Base-by-base conservation (phyloP, 768 basidiomycete species). In the Terana coerulea region DNA sequence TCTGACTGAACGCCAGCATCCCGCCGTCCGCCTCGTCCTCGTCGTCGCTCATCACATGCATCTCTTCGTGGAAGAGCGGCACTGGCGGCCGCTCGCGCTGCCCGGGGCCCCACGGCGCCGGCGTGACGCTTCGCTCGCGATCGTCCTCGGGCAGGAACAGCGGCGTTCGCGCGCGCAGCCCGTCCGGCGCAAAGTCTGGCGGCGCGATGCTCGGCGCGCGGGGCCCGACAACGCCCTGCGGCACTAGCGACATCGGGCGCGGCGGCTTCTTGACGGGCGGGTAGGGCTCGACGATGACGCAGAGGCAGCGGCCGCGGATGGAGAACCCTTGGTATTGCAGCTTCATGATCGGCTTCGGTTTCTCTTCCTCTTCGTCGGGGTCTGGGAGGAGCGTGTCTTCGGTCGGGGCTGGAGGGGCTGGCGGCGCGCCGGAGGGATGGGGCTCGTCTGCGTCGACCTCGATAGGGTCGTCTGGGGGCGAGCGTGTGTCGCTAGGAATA, bases 221-320 rank as follows among this genome's bases (percentile, higher is more conserved):
- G 25, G 62, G 51, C 4, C 56, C 57, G 7, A 59, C 57, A 36
- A 66, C n/a, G 54, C 67, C 57, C 48, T 64, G 54, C 12, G 69
- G 65, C 17, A 58, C 60, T 12, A 65, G 56, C 3, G 75, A 68
- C 14, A 62, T 65, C 11, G 63, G 62, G 33, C 65, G 70, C 1
- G 70, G 58, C 1, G 70, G 58, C 30, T 61, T 57, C 30, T 73
- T 76, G 31, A 81, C 62, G 12, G 78, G 69, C 3, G 87, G 84
- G 75, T 82, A 90, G 14, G 91, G 91, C 63, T 93, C 91, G 14
- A 91, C 82, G 21, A 93, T 84, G 30, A 93, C 76, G 61, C 87
- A 90, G 15, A 93, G 75, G 64, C 86, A 90, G 48, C 81, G 79
- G 0, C 83, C 84, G 51, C 79, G 77, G 42, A 91, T 82, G 47